Conservation (phyloP, 495 filamentous ascomycete species). For the Penicillium subrubescens region DNA sequence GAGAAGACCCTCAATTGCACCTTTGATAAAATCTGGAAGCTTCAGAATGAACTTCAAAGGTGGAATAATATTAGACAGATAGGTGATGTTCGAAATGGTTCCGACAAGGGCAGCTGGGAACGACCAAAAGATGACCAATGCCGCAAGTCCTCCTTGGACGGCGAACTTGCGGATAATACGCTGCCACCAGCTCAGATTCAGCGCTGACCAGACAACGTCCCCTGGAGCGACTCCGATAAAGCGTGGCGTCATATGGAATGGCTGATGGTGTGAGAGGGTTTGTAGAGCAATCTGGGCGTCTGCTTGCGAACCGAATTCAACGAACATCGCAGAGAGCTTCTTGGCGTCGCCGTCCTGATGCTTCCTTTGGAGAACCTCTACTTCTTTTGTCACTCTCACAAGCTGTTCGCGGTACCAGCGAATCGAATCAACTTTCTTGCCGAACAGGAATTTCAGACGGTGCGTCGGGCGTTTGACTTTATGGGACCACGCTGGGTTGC, state of each 20-base stretch:
- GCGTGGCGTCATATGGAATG: slow-evolving; percentile 81
- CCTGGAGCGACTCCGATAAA: slow-evolving; percentile 75
- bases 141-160: slow-evolving; percentile 68
- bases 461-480: slow-evolving; percentile 57
- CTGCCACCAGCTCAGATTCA: slow-evolving; percentile 84
- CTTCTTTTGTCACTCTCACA: slow-evolving; percentile 67
- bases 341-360: slow-evolving; percentile 48
- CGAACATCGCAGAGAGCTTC: slow-evolving; percentile 71
- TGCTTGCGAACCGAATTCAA: slow-evolving; percentile 78
- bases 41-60: slow-evolving; percentile 70
- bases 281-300: slow-evolving; percentile 82
- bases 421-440: slow-evolving; percentile 81
- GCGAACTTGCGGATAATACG: slow-evolving; percentile 66
- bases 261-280: slow-evolving; percentile 79
- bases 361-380: slow-evolving; percentile 62
- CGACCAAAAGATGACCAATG: slow-evolving; percentile 87
- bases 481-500: slow-evolving; percentile 46
- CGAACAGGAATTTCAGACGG: slow-evolving; percentile 52
- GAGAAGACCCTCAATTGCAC: slow-evolving; percentile 77
- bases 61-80: slow-evolving; percentile 59
- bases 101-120: slow-evolving; percentile 84
- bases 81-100: slow-evolving; percentile 75
- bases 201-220: slow-evolving; percentile 82
- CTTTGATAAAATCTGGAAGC: slow-evolving; percentile 69
- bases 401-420: slow-evolving; percentile 78